Conservation (phyloP, 208 protist genomes). For the Acanthamoeba polyphaga region DNA sequence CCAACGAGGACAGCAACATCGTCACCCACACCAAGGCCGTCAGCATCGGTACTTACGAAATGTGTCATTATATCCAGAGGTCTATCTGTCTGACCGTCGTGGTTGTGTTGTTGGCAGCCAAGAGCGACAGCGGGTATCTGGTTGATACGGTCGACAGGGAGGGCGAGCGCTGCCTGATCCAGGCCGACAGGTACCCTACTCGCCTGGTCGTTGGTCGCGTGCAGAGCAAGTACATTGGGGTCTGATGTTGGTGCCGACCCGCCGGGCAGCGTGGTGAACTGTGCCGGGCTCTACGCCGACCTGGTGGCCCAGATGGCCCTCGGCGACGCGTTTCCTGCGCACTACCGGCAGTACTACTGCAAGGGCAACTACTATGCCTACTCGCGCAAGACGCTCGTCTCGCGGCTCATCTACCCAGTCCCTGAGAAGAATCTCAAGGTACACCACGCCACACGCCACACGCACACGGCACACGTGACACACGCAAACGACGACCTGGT, state of each 20-base stretch:
- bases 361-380: slow-evolving; percentile 36
- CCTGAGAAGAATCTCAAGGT: slow-evolving; percentile 43
- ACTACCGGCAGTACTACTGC: slow-evolving; percentile 30
- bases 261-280: background rate
- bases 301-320: slow-evolving; percentile 13
- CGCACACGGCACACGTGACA: background rate
- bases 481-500: background rate
- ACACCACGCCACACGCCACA: too few species aligned
- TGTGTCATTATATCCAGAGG: background rate
- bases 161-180: background rate
- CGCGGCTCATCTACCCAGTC: slow-evolving; percentile 6
- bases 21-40: slow-evolving; percentile 19
- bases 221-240: background rate
- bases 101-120: background rate
- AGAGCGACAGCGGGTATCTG: background rate
- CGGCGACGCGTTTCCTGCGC: background rate
- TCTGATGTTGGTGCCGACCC: too few species aligned
- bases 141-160: background rate
- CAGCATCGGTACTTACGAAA: background rate
- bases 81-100: too few species aligned
- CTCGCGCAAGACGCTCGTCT: slow-evolving; percentile 3
- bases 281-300: background rate
- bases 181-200: background rate
- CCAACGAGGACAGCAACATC: slow-evolving; percentile 33
- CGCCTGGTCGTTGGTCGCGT: background rate